Evolutionary conservation across 768 basidiomycete species (phyloP).

Genomic region (Harrya chromipes): DNA sequence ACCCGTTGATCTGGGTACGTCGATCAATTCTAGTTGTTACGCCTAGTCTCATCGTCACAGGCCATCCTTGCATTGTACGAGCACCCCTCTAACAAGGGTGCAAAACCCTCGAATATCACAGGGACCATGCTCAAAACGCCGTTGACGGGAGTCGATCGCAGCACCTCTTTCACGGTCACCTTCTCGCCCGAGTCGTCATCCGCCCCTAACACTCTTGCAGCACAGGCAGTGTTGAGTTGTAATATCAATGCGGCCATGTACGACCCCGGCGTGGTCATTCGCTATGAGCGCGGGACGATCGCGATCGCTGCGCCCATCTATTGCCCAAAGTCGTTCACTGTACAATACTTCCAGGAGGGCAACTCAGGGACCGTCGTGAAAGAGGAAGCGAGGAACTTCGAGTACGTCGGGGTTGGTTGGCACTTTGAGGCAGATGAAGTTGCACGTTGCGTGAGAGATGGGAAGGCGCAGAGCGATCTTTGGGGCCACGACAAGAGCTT

Average conservation of each 20-base stretch:
- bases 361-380: slow-evolving; percentile 39
- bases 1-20: slow-evolving; percentile 75
- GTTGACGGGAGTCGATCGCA: slow-evolving; percentile 74
- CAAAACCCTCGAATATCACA: slow-evolving; percentile 53
- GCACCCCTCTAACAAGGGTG: slow-evolving; percentile 64
- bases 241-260: slow-evolving; percentile 53
- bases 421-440: slow-evolving; percentile 90
- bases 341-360: slow-evolving; percentile 55
- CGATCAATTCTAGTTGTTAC: not conserved
- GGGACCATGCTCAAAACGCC: slow-evolving; percentile 78
- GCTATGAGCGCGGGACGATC: slow-evolving; percentile 74
- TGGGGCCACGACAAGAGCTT: slow-evolving; percentile 82
- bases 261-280: slow-evolving; percentile 58
- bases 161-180: slow-evolving; percentile 69
- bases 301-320: slow-evolving; percentile 62
- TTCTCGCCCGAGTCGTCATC: slow-evolving; percentile 50
- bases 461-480: slow-evolving; percentile 65
- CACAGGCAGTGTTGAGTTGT: slow-evolving; percentile 72
- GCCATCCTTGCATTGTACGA: slow-evolving; percentile 79
- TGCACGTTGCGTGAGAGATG: slow-evolving; percentile 69
- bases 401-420: slow-evolving; percentile 70
- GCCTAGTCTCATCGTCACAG: slow-evolving; percentile 35
- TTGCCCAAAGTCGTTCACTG: slow-evolving; percentile 61
- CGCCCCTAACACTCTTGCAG: slow-evolving; percentile 41
- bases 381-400: slow-evolving; percentile 58